Percentiles rank a stretch among this genome's conserved stretches.
phyloP scores from a whole-genome alignment of 2,329 filamentous ascomycete genomes.

The Leptosphaerulina australis region DNA sequence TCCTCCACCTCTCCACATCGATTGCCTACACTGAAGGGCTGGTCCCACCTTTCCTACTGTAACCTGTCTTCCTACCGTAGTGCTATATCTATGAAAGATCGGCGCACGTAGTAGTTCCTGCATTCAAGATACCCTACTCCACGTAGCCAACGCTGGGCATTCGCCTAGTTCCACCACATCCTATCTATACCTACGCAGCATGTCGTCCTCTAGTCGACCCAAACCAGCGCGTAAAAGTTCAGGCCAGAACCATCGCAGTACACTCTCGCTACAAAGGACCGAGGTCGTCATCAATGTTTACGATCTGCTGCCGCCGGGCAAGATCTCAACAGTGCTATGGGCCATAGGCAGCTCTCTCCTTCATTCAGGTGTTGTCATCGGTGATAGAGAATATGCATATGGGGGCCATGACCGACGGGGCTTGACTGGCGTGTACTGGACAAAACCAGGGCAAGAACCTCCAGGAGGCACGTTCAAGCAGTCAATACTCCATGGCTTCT shows the following conservation, averaged over 20 bases:
- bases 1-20: constrained; percentile 17
- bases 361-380: constrained; percentile 83
- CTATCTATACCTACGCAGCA: constrained; percentile 18
- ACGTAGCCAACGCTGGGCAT: constrained; percentile 11
- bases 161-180: constrained; percentile 14
- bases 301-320: constrained; percentile 76
- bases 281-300: constrained; percentile 80
- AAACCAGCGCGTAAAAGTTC: constrained; percentile 52
- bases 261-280: constrained; percentile 72
- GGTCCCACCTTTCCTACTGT: constrained; percentile 23
- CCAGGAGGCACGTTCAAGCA: constrained; percentile 78
- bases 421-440: constrained; percentile 83
- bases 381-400: constrained; percentile 81
- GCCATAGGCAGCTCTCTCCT: constrained; percentile 76
- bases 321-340: constrained; percentile 78
- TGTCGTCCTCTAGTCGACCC: constrained; percentile 42
- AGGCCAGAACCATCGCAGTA: constrained; percentile 63
- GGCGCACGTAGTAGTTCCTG: constrained; percentile 13
- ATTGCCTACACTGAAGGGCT: constrained; percentile 23
- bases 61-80: constrained; percentile 8
- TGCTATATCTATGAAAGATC: constrained; percentile 6
- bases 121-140: constrained; percentile 23
- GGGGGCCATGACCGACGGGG: constrained; percentile 76
- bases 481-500: constrained; percentile 80
- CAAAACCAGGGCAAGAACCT: constrained; percentile 71